Conservation (phyloP, 1,284 basidiomycete species). For the Neolentinus lepideus region DNA sequence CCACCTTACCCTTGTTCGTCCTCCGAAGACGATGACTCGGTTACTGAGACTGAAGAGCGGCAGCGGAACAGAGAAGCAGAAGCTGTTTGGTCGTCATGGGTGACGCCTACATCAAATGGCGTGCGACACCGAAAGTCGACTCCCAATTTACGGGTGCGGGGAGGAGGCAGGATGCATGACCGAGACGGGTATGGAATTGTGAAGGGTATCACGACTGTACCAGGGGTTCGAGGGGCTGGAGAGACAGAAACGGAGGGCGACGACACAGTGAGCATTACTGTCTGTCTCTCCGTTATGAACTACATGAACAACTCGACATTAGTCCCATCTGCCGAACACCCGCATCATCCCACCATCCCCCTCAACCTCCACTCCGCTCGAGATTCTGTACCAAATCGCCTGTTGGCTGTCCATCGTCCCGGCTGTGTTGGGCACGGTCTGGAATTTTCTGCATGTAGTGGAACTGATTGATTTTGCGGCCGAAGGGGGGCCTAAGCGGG, state of each 20-base stretch:
- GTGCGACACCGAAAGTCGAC: background rate
- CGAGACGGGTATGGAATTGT: constrained; percentile 23
- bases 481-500: constrained; percentile 21
- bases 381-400: constrained; percentile 36
- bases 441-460: constrained; percentile 39
- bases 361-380: constrained; percentile 32
- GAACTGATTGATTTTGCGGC: constrained; percentile 36
- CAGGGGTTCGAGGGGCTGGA: constrained; percentile 53
- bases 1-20: background rate
- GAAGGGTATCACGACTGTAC: constrained; percentile 52
- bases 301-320: background rate
- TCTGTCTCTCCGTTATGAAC: constrained; percentile 4
- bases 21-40: background rate
- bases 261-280: constrained; percentile 50
- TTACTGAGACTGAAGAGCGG: background rate
- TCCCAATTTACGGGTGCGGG: background rate
- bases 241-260: constrained; percentile 76
- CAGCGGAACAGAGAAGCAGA: background rate
- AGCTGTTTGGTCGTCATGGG: background rate
- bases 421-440: constrained; percentile 48
- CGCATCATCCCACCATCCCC: constrained; percentile 41
- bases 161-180: background rate
- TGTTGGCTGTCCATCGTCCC: constrained; percentile 70
- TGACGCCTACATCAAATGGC: background rate
- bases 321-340: constrained; percentile 49